Base-by-base conservation (phyloP, 2,329 filamentous ascomycete genomes). In the Fusarium fujikuroi region DNA sequence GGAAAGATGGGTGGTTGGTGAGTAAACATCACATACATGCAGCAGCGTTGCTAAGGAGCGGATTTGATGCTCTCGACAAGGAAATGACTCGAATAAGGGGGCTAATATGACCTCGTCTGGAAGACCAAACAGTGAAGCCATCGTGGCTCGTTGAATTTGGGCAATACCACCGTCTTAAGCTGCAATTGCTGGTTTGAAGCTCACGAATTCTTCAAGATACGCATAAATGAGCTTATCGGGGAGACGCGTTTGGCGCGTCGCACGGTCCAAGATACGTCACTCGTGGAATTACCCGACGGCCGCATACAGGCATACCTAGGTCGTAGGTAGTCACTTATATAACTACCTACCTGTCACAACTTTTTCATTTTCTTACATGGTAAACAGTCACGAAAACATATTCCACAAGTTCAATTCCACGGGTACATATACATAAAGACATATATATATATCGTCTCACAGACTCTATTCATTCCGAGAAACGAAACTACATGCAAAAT, bases 61-160 rank as follows among this genome's bases (percentile, higher is more conserved):
- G 63, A 90, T 90, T 79, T 92, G 90, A 54, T 84, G 80, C 53
- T 89, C 87, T 62, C 90, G 85, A 68, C 88, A 89, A 12, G 89
- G 89, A 69, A 88, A 91, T 23, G 75, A 81, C 50, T 86, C 79
- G 36, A 83, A 76, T 11, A 91, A 76, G 7, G 85, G 79, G 5
- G 84, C 80, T 12, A 87, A 78, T 12, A 88, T 73, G 40, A 84
- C 78, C 75, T 90, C 88, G 57, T 87, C 86, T 5, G 88, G 88
- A 19, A 88, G 82, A 64, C 83, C 79, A 76, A 90, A 90, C 21
- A 87, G 77, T 10, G 82, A 77, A 5, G 77, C 69, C 82, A 85
- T 85, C 30, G 21, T 64, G 11, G 32, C 18, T 30, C 43, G 39
- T 43, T 53, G 43, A 42, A 21, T 44, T 44, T 23, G 30, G 16